A percentile compares a stretch with the other conserved stretches of the same genome.
These are phyloP conservation scores for Hyaloscypha finlandica DNA, from an alignment of 495 filamentous ascomycete species.

Conservation along the genomic window DNA sequence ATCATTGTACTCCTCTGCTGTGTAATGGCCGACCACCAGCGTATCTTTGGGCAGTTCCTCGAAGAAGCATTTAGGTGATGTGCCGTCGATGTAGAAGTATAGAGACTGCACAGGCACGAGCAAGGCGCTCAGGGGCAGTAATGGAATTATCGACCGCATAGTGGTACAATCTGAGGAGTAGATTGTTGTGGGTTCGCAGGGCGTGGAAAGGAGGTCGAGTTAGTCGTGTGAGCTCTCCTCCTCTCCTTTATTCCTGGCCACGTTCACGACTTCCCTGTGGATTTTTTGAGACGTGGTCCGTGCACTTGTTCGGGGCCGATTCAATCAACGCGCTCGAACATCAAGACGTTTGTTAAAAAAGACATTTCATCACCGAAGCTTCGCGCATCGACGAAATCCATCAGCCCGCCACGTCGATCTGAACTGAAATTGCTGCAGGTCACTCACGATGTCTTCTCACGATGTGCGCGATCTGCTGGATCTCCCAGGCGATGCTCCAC, in stretches of 20 bases:
- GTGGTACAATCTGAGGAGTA: conserved; percentile 18
- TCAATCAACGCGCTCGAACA: not conserved
- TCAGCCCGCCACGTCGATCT: not conserved
- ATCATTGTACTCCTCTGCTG: conserved; percentile 76
- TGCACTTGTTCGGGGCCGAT: no score
- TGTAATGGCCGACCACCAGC: conserved; percentile 89
- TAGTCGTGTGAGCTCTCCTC: conserved; percentile 20
- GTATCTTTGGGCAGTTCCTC: conserved; percentile 99
- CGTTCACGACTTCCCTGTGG: conserved; percentile 9
- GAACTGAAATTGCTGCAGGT: not conserved
- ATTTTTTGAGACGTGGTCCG: not conserved
- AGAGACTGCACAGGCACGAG: conserved; percentile 71
- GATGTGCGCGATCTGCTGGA: conserved; percentile 92
- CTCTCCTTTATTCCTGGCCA: conserved; percentile 1
- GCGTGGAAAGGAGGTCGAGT: conserved; percentile 16
- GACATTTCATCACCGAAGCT: conserved; percentile 1
- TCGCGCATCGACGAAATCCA: not conserved
- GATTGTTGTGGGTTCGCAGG: not conserved
- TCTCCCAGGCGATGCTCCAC: conserved; percentile 61
- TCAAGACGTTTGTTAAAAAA: conserved; percentile 3
- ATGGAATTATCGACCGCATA: conserved; percentile 53
- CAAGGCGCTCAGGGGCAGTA: conserved; percentile 50
- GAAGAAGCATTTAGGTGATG: conserved; percentile 86
- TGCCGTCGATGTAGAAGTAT: conserved; percentile 94
- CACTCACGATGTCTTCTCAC: conserved; percentile 64